Evolutionary conservation across 192 early-diverging fungal genomes (phyloP).

Genomic region (Coemansia interrupta): DNA sequence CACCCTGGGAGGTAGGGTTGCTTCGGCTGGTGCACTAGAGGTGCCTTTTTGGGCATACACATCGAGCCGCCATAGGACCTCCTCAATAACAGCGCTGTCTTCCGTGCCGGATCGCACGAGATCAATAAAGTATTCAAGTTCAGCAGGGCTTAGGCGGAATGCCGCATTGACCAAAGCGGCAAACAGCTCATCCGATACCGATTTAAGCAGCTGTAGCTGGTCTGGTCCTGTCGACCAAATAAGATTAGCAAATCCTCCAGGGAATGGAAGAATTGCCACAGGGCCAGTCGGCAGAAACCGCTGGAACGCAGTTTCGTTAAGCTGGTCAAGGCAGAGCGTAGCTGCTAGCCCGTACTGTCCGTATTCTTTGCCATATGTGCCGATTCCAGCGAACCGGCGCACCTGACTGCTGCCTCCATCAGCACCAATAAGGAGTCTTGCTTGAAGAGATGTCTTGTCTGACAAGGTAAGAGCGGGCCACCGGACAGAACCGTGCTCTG

Average conservation of each 20-base stretch:
- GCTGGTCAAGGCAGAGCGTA: conserved; percentile 64
- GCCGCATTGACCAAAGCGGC: conserved; percentile 76
- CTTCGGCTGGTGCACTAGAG: not conserved
- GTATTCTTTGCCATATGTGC: conserved; percentile 85
- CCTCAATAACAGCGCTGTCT: conserved; percentile 52
- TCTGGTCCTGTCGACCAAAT: conserved; percentile 84
- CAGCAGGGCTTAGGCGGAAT: conserved; percentile 63
- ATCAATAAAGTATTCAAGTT: conserved; percentile 68
- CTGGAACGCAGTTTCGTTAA: conserved; percentile 78
- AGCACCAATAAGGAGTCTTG: conserved; percentile 81
- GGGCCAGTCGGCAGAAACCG: conserved; percentile 93
- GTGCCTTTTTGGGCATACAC: conserved; percentile 23
- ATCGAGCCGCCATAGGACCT: conserved; percentile 68
- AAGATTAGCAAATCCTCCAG: conserved; percentile 61
- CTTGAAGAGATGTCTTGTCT: conserved; percentile 58
- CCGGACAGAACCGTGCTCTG: conserved; percentile 39
- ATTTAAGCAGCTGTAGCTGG: conserved; percentile 61
- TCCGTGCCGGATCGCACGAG: conserved; percentile 52
- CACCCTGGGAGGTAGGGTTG: conserved; percentile 58
- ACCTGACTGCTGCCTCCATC: conserved; percentile 88
- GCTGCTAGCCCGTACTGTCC: conserved; percentile 82
- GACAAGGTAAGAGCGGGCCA: conserved; percentile 77
- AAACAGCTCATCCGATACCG: conserved; percentile 63
- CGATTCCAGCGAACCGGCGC: conserved; percentile 76
- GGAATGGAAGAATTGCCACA: conserved; percentile 80